Evolutionary conservation across 805 yeast species (phyloP), one percentile per base, ranked within the genome.

Genomic region (Lipomyces kockii): DNA sequence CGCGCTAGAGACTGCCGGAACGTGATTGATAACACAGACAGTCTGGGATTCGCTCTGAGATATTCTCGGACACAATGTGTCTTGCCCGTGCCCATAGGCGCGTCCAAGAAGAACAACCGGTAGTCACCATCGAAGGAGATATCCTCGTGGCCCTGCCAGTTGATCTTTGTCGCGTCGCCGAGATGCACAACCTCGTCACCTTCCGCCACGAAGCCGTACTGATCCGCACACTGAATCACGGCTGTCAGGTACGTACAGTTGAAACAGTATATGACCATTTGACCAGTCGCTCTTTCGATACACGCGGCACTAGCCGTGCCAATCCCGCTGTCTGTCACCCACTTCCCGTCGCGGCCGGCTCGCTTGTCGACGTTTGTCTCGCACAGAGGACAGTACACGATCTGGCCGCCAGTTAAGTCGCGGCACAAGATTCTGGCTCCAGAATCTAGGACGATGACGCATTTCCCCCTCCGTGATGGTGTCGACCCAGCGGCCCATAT

Each of bases 121-220:
- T 58, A 29, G 6, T 55, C 37, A 9, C 37, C 37, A 9, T 58
- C 61, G 22, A 58, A 58, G 25, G 61, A 22, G 14, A 58, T 39
- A 17, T 58, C 61, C 20, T n/a, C 17, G 5, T 8, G 61, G 7
- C 61, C 61, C 2, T 39, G 32, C 54, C 34, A 39, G 11, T 34
- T 34, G 37, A 34, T 34, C 37, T 34, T 11, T 39, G n/a, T 37
- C n/a, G 49, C 34, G 7, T 56, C 34, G 5, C 22, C 35, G 17
- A 37, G 35, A 54, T 32, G 27, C 12, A 58, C 54, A 6, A 37
- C 54, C 34, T 58, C 61, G 20, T 58, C 39, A 25, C n/a, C 35
- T 8, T 58, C 61, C 35, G 61, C 35, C 14, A 39, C 61, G 39
- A 58, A 58, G 2, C 53, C 58, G 54, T 58, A 58, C 17, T 58